phyloP scores from a whole-genome alignment of 208 protist species.

The Leishmania gerbilli region DNA sequence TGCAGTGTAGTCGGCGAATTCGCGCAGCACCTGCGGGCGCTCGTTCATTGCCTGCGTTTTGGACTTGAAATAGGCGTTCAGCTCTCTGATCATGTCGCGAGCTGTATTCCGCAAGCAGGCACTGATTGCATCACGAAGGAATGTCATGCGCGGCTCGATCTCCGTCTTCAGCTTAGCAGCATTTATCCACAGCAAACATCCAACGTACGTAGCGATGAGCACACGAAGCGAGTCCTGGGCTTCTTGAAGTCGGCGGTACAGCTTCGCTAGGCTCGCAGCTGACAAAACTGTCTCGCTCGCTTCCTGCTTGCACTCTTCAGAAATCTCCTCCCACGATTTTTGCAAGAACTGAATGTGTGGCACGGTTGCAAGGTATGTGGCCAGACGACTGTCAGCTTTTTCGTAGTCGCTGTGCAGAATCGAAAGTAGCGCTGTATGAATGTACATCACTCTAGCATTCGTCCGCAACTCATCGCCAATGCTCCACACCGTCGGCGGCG shows the following conservation, averaged over 20 bases:
- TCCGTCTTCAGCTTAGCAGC: constrained; percentile 87
- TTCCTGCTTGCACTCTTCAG: constrained; percentile 76
- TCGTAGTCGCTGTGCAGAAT: constrained; percentile 85
- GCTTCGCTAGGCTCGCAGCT: constrained; percentile 57
- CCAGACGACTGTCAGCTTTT: constrained; percentile 75
- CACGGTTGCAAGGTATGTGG: constrained; percentile 75
- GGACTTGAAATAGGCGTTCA: constrained; percentile 88
- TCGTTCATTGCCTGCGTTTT: constrained; percentile 87
- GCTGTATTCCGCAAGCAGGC: constrained; percentile 74
- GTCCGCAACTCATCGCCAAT: constrained; percentile 63
- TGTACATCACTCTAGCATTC: constrained; percentile 68
- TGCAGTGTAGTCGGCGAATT: constrained; percentile 89
- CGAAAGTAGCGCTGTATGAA: constrained; percentile 56
- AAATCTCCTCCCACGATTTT: constrained; percentile 78
- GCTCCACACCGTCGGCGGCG: constrained; percentile 78
- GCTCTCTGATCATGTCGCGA: constrained; percentile 52
- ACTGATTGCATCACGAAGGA: constrained; percentile 78
- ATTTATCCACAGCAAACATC: constrained; percentile 91
- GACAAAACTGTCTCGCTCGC: constrained; percentile 55
- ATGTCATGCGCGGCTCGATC: constrained; percentile 83
- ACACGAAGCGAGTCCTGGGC: constrained; percentile 82
- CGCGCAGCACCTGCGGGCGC: constrained; percentile 59
- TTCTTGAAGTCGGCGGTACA: constrained; percentile 82
- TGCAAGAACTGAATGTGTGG: constrained; percentile 90
- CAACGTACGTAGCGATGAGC: constrained; percentile 89